Base-by-base conservation (phyloP, 306 rosid genomes). In the Cajanus cajan region DNA sequence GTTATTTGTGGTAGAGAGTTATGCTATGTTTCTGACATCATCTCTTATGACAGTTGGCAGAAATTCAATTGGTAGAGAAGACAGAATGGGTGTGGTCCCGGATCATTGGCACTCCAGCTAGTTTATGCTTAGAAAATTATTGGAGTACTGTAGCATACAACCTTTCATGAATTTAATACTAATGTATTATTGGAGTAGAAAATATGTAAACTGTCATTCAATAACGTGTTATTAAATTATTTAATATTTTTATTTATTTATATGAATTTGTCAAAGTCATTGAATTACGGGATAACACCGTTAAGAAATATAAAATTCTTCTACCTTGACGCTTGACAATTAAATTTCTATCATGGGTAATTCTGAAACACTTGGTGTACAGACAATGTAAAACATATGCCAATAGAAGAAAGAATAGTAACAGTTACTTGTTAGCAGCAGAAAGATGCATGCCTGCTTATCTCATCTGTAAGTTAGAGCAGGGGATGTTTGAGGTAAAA, bases 71-170 rank as follows among this genome's bases (percentile, higher is more conserved):
- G 68, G 43, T 33, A 15, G 68, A 31, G 41, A 61, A 61, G 68
- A 61, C 22, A 31, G 43, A 61, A 31, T 61, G 68, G 68, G 68
- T 61, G 68, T 61, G 68, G 68, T 61, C 68, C 22, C 41, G 21
- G 43, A 61, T 61, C 68, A 61, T 61, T 6, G 13, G 22, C 43
- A 61, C 68, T 31, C 68, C 68, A 33, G 43, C 21, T 61, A 61
- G 43, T 33, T 34, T 61, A 15, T 61, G 68, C 6, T 61, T n/a
- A 14, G 43, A 61, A 34, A 61, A 61, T 61, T 25, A 61, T 61
- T 61, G 68, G 68, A 61, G 6, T 33, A 61, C 68, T 28, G 43
- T 7, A 61, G 41, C 68, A 7, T 33, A 61, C 13, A 61, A 61
- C 6, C 68, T 61, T 61, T 33, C 21, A 0, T 61, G 43, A 61